Base-by-base conservation (phyloP, 2,329 filamentous ascomycete genomes). In the Gnomoniopsis smithogilvyi region DNA sequence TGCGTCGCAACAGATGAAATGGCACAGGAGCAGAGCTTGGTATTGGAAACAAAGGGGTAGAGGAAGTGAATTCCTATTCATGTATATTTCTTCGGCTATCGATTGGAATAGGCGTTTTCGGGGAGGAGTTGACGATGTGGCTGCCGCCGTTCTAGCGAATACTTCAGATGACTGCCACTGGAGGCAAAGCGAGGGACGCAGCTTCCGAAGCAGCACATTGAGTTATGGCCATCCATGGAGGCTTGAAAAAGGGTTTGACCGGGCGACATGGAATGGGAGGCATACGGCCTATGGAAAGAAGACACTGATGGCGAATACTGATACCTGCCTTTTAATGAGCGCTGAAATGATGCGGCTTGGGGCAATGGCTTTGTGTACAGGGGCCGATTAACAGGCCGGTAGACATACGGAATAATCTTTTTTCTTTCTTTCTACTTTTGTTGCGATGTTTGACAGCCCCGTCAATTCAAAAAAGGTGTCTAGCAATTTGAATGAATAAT, bases 71-170 rank as follows among this genome's bases (percentile, higher is more conserved):
- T 54, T 56, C 19, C 34, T 47, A 49, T 60, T 62, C 53, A 56
- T 62, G 60, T 60, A 60, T 51, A 62, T 62, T 62, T 54, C 51
- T 48, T 47, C 30, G 45, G 34, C 45, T 48, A 56, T 50, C 14
- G 53, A 30, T 60, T 60, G 49, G 45, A 60, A 47, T 51, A 54
- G 57, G 60, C 53, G 57, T 62, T 62, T 21, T 50, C 45, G 48
- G 26, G 26, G 26, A 8, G 57, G 53, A 33, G 22, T 45, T 17
- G 33, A 41, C 34, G 30, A 60, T 15, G 30, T 41, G 36, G 43
- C 50, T 52, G n/a, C 36, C 38, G 36, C 33, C 45, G n/a, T 34
- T 38, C n/a, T 10, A 21, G 46, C 33, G 38, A 59, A 47, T 34
- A 38, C 22, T 34, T 38, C 19, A 47, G 38, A 38, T 17, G 47